Evolutionary conservation across 768 basidiomycete species (phyloP).

Genomic region (Tricholoma sp.): DNA sequence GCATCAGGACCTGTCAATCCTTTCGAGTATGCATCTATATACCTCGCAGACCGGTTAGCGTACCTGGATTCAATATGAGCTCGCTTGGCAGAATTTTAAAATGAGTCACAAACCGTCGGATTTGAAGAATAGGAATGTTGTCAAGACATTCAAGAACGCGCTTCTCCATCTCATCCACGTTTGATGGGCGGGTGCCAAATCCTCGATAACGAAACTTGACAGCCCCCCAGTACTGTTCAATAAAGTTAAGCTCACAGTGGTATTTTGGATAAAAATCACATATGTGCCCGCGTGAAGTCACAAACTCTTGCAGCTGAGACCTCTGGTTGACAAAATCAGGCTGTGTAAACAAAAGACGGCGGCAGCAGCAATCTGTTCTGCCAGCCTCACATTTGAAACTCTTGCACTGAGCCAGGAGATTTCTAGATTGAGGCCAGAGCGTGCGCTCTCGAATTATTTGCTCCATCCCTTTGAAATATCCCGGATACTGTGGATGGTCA

Average conservation of each 20-base stretch:
- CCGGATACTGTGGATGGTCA: slow-evolving; percentile 24
- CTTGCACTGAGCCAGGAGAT: slow-evolving; percentile 8
- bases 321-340: too few relatives aligned
- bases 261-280: slow-evolving; percentile 35
- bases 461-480: slow-evolving; percentile 35
- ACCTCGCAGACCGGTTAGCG: neutral
- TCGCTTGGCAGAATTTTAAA: neutral
- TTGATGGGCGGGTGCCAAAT: slow-evolving; percentile 10
- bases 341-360: slow-evolving; percentile 9
- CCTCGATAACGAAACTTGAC: slow-evolving; percentile 29
- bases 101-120: slow-evolving; percentile 13
- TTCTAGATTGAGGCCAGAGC: slow-evolving; percentile 12
- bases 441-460: slow-evolving; percentile 17
- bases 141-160: slow-evolving; percentile 25
- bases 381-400: slow-evolving; percentile 16
- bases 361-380: slow-evolving; percentile 16
- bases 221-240: slow-evolving; percentile 23
- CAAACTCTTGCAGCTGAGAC: slow-evolving; percentile 17
- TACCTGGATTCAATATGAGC: neutral
- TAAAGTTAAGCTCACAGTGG: slow-evolving; percentile 11
- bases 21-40: neutral
- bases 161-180: slow-evolving; percentile 21
- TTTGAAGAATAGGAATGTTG: slow-evolving; percentile 18
- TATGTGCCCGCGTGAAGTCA: slow-evolving; percentile 20
- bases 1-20: neutral